Evolutionary conservation across 2,329 filamentous ascomycete genomes (phyloP).

Genomic region (Fusarium xylarioides): DNA sequence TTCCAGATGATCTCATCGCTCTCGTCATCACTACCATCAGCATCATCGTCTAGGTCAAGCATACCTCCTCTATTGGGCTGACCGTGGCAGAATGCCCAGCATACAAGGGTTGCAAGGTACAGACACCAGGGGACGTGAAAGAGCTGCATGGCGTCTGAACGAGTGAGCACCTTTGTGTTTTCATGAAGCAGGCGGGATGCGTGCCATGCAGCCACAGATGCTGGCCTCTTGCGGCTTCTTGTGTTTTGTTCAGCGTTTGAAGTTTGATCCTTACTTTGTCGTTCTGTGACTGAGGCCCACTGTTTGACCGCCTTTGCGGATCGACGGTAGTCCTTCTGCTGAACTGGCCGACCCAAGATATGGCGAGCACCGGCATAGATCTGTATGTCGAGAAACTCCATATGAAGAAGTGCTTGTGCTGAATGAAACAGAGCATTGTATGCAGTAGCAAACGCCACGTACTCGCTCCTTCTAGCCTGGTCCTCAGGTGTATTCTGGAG

Average conservation of each 20-base stretch:
- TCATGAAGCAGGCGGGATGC: not conserved
- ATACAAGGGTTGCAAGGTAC: not conserved
- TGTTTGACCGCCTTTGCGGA: not conserved
- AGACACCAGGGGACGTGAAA: conserved; percentile 5
- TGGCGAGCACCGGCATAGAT: not conserved
- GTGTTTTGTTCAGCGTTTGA: not conserved
- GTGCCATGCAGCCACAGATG: not conserved
- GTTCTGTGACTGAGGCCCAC: not conserved
- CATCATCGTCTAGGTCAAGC: not conserved
- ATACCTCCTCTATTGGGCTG: not conserved
- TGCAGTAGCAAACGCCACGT: not conserved
- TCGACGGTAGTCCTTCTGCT: not conserved
- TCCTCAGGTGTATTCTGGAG: not conserved
- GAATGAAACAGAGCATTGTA: conserved; percentile 1
- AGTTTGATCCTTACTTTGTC: not conserved
- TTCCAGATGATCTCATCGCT: not conserved
- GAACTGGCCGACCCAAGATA: not conserved
- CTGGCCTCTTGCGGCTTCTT: not conserved
- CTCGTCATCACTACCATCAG: not conserved
- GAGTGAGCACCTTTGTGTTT: not conserved
- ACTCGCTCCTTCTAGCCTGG: not conserved
- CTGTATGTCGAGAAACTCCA: not conserved
- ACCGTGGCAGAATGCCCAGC: conserved; percentile 1
- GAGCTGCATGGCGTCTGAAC: conserved; percentile 2
- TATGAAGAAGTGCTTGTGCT: not conserved